Evolutionary conservation across 768 basidiomycete species (phyloP), one percentile per base, ranked within the genome.

Genomic region (Hysterangium stoloniferum): DNA sequence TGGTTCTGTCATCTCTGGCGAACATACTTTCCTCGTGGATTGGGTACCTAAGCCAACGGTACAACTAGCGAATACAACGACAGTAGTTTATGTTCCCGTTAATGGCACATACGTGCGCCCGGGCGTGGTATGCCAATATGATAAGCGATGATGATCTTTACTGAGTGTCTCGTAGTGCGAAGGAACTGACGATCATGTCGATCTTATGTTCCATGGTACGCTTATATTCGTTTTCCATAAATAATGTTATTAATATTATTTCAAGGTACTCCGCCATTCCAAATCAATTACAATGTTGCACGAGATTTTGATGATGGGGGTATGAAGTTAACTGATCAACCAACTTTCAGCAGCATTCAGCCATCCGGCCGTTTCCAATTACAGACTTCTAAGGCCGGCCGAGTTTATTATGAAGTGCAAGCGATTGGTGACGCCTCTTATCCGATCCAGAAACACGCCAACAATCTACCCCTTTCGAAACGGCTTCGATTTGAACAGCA

Each of bases 341-440:
- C 84, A 1, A 81, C 78, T 1, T 84, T 92, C 69, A 89, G 82
- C 65, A 90, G 89, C 61, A 88, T 92, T 34, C 87, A 90, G 57
- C 73, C 79, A 8, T 76, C 77, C 35, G 84, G 86, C 3, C 78
- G 86, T 40, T 85, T 93, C 69, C 86, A 90, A 55, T 70, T 93
- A 17, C 85, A 82, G 50, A 92, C 88, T 0, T 77, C 80, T 0
- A 77, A 76, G 19, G 73, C 88, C 11, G 91, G 91, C 5, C 76
- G 82, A 41, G 82, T 92, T 62, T 89, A 82, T 61, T 97, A 96
- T 59, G 88, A 93, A 62, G 84, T 97, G 55, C 83, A 88, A 56
- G 86, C 87, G 60, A 78, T 96, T 27, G 88, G 86, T 4, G 94
- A 97, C 61, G 72, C 80, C 0, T 81, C 86, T 6, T 94, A 94